Evolutionary conservation across 2,329 filamentous ascomycete genomes (phyloP).

Genomic region (Huntiella decipiens): DNA sequence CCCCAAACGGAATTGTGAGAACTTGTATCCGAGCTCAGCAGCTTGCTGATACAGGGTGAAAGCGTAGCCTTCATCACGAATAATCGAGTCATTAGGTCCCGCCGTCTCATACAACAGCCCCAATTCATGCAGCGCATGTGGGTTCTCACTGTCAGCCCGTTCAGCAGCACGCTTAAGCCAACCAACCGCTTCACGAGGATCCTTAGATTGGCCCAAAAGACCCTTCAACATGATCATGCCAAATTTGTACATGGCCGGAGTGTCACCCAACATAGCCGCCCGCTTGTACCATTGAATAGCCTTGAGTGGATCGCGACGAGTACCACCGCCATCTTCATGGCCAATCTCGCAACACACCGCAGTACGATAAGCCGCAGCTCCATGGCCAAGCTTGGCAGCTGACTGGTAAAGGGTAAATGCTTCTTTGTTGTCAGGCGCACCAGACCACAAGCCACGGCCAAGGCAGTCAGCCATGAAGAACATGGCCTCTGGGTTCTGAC

Average conservation of each 20-base stretch:
- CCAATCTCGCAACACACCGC: slow-evolving; percentile 96
- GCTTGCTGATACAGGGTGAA: slow-evolving; percentile 68
- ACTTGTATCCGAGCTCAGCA: slow-evolving; percentile 81
- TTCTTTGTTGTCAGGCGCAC: slow-evolving; percentile 72
- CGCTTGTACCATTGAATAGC: slow-evolving; percentile 97
- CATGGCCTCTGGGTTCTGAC: slow-evolving; percentile 67
- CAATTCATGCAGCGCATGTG: slow-evolving; percentile 85
- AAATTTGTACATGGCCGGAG: slow-evolving; percentile 94
- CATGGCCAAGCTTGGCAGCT: slow-evolving; percentile 74
- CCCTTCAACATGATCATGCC: slow-evolving; percentile 93
- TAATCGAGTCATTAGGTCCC: slow-evolving; percentile 48
- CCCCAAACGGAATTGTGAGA: slow-evolving; percentile 78
- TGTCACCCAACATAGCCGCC: slow-evolving; percentile 74
- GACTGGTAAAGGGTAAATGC: slow-evolving; percentile 88
- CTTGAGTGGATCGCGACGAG: slow-evolving; percentile 74
- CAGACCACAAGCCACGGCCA: slow-evolving; percentile 60
- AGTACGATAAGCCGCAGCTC: slow-evolving; percentile 76
- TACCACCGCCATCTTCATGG: slow-evolving; percentile 83
- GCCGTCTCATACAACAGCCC: slow-evolving; percentile 46
- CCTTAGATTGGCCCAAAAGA: slow-evolving; percentile 67
- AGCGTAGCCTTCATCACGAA: slow-evolving; percentile 68
- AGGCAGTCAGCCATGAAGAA: slow-evolving; percentile 85
- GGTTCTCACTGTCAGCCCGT: slow-evolving; percentile 71
- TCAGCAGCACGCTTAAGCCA: slow-evolving; percentile 93
- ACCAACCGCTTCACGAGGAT: slow-evolving; percentile 66